phyloP scores from a whole-genome alignment of 805 yeast genomes.

The Ogataea salicorniae region DNA sequence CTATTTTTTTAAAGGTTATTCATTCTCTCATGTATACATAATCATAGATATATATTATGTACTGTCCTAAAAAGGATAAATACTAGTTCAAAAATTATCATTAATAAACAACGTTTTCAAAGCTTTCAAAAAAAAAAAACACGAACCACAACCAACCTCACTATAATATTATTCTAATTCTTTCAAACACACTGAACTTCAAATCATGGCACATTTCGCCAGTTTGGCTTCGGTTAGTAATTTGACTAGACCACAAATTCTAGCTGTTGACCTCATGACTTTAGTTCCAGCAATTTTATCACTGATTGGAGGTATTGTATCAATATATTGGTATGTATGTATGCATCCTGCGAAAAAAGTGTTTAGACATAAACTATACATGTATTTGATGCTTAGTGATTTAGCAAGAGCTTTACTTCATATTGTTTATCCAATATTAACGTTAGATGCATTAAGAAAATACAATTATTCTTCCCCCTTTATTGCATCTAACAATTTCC shows the following conservation, averaged over 20 bases:
- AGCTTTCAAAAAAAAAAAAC: no score
- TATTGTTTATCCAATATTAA: constrained; percentile 12
- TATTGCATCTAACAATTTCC: constrained; percentile 4
- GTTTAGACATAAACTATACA: constrained; percentile 14
- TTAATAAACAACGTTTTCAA: no score
- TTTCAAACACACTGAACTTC: not conserved
- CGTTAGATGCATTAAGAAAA: constrained; percentile 5
- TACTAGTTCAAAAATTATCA: no score
- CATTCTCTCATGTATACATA: no score
- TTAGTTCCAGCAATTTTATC: constrained; percentile 13
- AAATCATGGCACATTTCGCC: not conserved
- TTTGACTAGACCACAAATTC: constrained; percentile 2
- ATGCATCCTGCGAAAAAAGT: constrained; percentile 12
- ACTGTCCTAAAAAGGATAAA: no score
- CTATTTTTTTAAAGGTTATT: no score
- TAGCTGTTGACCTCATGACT: constrained; percentile 9
- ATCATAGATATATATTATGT: no score
- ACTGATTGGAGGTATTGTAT: constrained; percentile 8
- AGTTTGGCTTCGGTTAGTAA: not conserved
- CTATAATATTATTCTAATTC: not conserved
- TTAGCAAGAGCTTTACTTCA: constrained; percentile 9
- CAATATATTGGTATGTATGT: constrained; percentile 16
- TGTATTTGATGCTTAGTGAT: constrained; percentile 11
- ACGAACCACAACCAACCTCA: no score
- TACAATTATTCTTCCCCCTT: constrained; percentile 3